Percentiles rank a stretch among this genome's conserved stretches.
phyloP scores from a whole-genome alignment of 2,329 filamentous ascomycete species.

The Cytospora mali region DNA sequence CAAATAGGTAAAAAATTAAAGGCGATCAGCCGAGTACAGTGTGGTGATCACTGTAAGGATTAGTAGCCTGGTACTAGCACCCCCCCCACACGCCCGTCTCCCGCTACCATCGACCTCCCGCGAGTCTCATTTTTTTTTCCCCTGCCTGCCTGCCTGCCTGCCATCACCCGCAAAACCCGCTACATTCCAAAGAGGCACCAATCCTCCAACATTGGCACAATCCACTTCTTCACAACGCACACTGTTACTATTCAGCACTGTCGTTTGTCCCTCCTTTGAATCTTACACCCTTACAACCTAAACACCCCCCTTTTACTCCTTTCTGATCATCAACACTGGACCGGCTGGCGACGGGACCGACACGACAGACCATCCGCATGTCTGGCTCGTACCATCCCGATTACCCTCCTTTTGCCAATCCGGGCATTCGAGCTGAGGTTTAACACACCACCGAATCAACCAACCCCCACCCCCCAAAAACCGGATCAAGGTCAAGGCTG shows the following conservation, averaged over 20 bases:
- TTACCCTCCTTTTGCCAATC: constrained; percentile 23
- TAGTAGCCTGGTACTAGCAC: not conserved
- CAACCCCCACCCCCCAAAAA: not conserved
- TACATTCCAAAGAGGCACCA: constrained; percentile 20
- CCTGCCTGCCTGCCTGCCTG: constrained; percentile 18
- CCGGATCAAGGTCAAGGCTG: constrained; percentile 13
- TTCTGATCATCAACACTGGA: constrained; percentile 16
- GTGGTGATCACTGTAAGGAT: not conserved
- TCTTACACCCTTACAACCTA: constrained; percentile 5
- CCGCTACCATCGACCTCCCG: not conserved
- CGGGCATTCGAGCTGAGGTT: constrained; percentile 13
- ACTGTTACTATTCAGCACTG: constrained; percentile 8
- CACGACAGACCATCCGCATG: constrained; percentile 25
- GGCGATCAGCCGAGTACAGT: not conserved
- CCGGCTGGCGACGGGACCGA: constrained; percentile 30
- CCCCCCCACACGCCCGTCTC: not conserved
- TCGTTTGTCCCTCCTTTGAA: constrained; percentile 15
- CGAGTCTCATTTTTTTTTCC: constrained; percentile 12
- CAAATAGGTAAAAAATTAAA: not conserved
- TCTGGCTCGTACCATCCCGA: constrained; percentile 25
- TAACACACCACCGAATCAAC: not conserved
- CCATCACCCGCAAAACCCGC: constrained; percentile 17
- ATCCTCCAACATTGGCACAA: constrained; percentile 19
- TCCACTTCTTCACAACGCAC: constrained; percentile 10
- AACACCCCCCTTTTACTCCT: constrained; percentile 12